A percentile compares a stretch with the other conserved stretches of the same genome.
Evolutionary conservation across 2,329 filamentous ascomycete genomes (phyloP).

Genomic region (Raffaelea arxii): DNA sequence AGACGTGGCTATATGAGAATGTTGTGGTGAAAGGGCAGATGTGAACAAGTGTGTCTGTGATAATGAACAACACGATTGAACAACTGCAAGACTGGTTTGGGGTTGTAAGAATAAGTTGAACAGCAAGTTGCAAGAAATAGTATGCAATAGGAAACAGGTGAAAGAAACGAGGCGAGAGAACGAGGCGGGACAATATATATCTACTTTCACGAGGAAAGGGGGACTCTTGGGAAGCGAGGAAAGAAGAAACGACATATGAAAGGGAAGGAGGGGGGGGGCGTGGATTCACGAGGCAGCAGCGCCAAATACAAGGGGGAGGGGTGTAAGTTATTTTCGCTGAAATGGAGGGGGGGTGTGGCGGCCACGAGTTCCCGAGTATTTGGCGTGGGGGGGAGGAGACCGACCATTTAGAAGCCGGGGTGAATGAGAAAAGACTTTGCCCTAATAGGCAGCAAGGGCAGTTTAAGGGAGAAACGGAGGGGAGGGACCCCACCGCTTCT

Average conservation of each 20-base stretch:
- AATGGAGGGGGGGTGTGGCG: constrained; percentile 5
- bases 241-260: not conserved
- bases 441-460: not conserved
- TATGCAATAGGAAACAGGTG: not conserved
- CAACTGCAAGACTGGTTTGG: not conserved
- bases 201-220: constrained; percentile 1
- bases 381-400: constrained; percentile 5
- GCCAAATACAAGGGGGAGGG: not conserved
- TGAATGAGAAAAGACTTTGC: not conserved
- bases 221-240: not conserved
- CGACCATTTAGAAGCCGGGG: constrained; percentile 2
- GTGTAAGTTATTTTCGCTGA: not conserved
- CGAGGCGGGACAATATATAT: constrained; percentile 7
- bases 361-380: constrained; percentile 8
- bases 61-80: not conserved
- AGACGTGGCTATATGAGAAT: not conserved
- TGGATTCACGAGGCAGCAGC: constrained; percentile 9
- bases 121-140: not conserved
- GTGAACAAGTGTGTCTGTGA: not conserved
- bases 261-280: constrained; percentile 7
- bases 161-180: not conserved
- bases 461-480: not conserved
- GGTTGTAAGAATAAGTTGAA: not conserved
- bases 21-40: not conserved
- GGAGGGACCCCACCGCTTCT: not conserved